Evolutionary conservation across 306 rosid species (phyloP), one percentile per base, ranked within the genome.

Genomic region (Cicer chorassanicum): DNA sequence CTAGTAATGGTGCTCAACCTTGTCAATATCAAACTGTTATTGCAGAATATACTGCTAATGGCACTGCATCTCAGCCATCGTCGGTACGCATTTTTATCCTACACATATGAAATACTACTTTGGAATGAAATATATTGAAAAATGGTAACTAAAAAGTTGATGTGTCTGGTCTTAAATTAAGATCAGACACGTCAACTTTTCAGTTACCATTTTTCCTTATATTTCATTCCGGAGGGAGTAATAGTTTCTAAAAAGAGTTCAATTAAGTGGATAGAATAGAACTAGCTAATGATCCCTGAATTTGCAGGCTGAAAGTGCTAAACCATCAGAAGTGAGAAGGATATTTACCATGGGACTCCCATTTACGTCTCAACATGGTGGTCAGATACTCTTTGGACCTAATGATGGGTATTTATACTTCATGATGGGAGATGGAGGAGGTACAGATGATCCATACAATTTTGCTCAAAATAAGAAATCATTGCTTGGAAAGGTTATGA

Each of bases 381-480:
- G 99, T 72, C 99, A 92, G 85, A 95, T 95, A 81, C 97, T 90
- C 55, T 95, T 95, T 77, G 98, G 99, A 49, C 93, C 96, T 1
- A 69, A 75, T 43, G 97, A 95, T 73, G 99, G 99, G 21, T 86
- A 89, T 73, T 81, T 95, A 36, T 95, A 95, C 87, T 77, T 85
- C 68, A 92, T 92, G 93, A 92, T 80, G 97, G 99, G 99, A 65
- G 90, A 90, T 78, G 99, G 99, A 67, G 97, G 99, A 1, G 90
- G 91, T 12, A 0, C 13, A 9, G 97, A 89, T 40, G 98, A 95
- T 92, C 96, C 96, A 46, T 90, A 85, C 82, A 88, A 87, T 79
- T 95, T 95, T 39, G 41, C 98, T 4, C 99, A 95, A 72, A 92
- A 95, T 89, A 92, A 92, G 91, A 95, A 95, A 48, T 95, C 99